Conservation (phyloP, 345 rosid genomes). For the Gossypium arboreum region DNA sequence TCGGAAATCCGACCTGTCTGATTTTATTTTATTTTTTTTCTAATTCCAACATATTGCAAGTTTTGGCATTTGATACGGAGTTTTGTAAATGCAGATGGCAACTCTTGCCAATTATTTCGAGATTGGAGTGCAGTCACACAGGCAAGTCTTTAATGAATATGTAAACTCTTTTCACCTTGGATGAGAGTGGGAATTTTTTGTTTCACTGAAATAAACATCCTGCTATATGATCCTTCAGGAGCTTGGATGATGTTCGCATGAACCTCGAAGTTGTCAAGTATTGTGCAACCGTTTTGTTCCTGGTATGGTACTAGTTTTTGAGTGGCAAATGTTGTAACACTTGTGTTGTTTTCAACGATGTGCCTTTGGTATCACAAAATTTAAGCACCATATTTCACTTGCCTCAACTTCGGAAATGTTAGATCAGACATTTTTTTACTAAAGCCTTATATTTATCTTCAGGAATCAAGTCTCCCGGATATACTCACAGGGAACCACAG, state of each 20-base stretch:
- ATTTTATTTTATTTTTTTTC: too few species aligned
- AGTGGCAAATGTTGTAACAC: neutral
- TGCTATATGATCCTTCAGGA: constrained; percentile 45
- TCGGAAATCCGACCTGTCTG: neutral
- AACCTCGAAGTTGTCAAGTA: constrained; percentile 89
- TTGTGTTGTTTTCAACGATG: neutral
- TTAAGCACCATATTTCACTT: constrained; percentile 5
- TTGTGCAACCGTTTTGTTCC: constrained; percentile 85
- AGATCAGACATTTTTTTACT: neutral
- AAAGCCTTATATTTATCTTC: constrained; percentile 13
- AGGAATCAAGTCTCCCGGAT: constrained; percentile 85
- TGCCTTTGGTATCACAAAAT: neutral
- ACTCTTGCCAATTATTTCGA: constrained; percentile 74
- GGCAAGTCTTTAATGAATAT: constrained; percentile 25
- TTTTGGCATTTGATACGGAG: neutral
- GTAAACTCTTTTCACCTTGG: neutral
- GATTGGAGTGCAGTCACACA: constrained; percentile 76
- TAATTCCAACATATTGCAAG: too few species aligned
- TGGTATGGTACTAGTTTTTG: constrained; percentile 43
- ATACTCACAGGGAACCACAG: constrained; percentile 42
- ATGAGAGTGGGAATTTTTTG: constrained; percentile 10
- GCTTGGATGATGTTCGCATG: constrained; percentile 92
- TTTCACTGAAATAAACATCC: neutral
- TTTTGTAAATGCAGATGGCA: constrained; percentile 58
- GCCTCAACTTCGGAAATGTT: neutral